phyloP scores from a whole-genome alignment of 495 filamentous ascomycete genomes.

The Aspergillus biplanus region DNA sequence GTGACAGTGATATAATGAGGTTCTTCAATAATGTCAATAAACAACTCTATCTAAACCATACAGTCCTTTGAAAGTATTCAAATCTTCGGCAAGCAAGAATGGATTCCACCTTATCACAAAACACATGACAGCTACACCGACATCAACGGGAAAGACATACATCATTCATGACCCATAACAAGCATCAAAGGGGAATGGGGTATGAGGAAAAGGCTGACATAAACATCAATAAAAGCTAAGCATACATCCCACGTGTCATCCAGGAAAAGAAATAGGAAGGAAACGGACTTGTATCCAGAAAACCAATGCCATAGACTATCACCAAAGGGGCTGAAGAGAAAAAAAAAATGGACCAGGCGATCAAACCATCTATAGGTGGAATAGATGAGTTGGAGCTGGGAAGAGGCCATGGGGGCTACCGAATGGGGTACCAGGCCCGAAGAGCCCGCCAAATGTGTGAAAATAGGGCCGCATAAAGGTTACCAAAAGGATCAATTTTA shows the following conservation, averaged over 20 bases:
- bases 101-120: slow-evolving; percentile 2
- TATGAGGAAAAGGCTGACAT: slow-evolving; percentile 23
- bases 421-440: background rate
- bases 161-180: slow-evolving; percentile 34
- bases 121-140: background rate
- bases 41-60: background rate
- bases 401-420: background rate
- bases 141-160: slow-evolving; percentile 16
- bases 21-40: background rate
- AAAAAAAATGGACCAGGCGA: slow-evolving; percentile 8
- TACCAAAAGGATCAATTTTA: background rate
- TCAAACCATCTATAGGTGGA: slow-evolving; percentile 13
- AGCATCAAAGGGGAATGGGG: slow-evolving; percentile 24
- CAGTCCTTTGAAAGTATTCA: background rate
- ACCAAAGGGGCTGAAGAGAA: background rate
- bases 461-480: slow-evolving; percentile 5
- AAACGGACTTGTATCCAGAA: slow-evolving; percentile 6
- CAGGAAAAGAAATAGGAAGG: slow-evolving; percentile 17
- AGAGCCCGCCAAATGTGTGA: background rate
- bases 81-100: background rate
- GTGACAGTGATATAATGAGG: no score
- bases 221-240: slow-evolving; percentile 18
- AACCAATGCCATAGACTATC: slow-evolving; percentile 11
- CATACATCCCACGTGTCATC: slow-evolving; percentile 15
- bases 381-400: background rate